These are phyloP conservation scores for Aspergillus carbonarius DNA, from an alignment of 2,329 filamentous ascomycete genomes.

Conservation along the genomic window DNA sequence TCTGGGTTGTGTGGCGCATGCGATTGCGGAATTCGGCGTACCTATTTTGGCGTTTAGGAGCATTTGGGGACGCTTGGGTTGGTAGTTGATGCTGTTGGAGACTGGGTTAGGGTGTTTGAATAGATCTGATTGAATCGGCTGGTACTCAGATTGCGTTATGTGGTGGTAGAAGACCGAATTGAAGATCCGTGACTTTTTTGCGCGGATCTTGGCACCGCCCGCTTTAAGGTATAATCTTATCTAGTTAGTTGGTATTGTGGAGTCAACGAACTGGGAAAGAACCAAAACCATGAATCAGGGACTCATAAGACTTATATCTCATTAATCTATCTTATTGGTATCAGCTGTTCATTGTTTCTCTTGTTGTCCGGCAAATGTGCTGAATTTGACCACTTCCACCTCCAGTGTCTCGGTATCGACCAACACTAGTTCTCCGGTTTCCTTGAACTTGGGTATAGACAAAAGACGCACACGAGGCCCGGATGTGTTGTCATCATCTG, in stretches of 20 bases:
- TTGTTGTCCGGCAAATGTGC: constrained; percentile 39
- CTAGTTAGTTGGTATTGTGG: not conserved
- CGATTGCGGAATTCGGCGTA: constrained; percentile 13
- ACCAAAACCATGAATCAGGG: not conserved
- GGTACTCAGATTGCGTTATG: not conserved
- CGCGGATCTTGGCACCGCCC: constrained; percentile 21
- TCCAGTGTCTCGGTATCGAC: constrained; percentile 84
- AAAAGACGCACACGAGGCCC: constrained; percentile 74
- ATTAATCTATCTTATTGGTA: constrained; percentile 4
- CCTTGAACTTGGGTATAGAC: constrained; percentile 77
- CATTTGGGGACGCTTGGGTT: constrained; percentile 22
- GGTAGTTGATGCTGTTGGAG: not conserved
- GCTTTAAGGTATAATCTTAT: not conserved
- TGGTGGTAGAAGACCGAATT: not conserved
- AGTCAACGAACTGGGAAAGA: not conserved
- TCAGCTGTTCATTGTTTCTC: constrained; percentile 31
- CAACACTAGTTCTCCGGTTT: constrained; percentile 76
- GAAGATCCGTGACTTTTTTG: constrained; percentile 6
- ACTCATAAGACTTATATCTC: constrained; percentile 4
- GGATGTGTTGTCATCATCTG: constrained; percentile 46
- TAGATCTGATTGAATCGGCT: not conserved
- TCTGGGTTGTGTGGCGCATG: not conserved
- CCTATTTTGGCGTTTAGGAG: constrained; percentile 37
- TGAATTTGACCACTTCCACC: constrained; percentile 66
- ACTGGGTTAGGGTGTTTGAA: not conserved